phyloP scores from a whole-genome alignment of 2,329 filamentous ascomycete genomes.

The Alternaria sp. region DNA sequence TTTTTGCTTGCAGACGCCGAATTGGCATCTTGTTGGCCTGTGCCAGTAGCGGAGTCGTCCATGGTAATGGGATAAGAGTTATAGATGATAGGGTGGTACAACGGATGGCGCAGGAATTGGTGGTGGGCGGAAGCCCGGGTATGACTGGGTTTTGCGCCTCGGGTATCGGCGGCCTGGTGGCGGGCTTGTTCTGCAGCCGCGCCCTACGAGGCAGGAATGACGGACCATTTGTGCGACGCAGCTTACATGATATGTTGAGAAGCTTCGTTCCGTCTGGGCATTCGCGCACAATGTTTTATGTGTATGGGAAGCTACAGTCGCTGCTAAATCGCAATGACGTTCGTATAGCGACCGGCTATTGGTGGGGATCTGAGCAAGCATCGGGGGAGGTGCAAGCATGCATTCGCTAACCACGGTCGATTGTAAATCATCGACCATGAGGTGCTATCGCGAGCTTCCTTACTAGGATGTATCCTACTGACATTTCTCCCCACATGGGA shows the following conservation, averaged over 20 bases:
- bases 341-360: neutral
- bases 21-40: conserved; percentile 22
- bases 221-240: neutral
- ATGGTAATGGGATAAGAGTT: conserved; percentile 15
- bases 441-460: neutral
- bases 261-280: neutral
- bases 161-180: conserved; percentile 19
- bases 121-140: neutral
- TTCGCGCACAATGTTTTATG: neutral
- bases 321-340: neutral
- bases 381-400: neutral
- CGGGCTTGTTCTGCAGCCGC: neutral
- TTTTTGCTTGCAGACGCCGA: conserved; percentile 33
- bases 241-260: neutral
- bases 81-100: conserved; percentile 24
- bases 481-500: too few relatives aligned
- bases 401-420: neutral
- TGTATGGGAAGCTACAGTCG: neutral
- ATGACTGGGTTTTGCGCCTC: conserved; percentile 31
- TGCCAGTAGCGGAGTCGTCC: conserved; percentile 22
- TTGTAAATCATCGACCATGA: neutral
- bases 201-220: neutral
- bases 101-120: conserved; percentile 37
- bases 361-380: neutral
- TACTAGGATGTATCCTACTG: neutral